Evolutionary conservation across 345 rosid genomes (phyloP).

Genomic region (Boechera stricta): DNA sequence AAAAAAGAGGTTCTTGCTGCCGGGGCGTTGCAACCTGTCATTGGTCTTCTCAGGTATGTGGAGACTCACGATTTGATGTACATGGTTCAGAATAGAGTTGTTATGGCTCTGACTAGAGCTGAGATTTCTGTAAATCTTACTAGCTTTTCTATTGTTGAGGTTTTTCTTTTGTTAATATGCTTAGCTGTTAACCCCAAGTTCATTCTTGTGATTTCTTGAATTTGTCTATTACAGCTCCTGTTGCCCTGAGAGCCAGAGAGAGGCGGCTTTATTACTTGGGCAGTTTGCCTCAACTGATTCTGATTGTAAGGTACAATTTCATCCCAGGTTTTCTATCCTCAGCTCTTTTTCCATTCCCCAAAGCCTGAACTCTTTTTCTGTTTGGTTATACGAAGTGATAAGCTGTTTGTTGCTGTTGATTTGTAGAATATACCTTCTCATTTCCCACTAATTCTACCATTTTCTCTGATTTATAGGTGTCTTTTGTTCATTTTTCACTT

Average conservation of each 20-base stretch:
- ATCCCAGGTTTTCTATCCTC: conserved; percentile 10
- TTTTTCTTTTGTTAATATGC: conserved; percentile 12
- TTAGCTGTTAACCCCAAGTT: conserved; percentile 18
- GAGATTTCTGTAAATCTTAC: conserved; percentile 9
- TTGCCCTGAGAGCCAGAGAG: conserved; percentile 99
- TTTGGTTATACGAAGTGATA: conserved; percentile 30
- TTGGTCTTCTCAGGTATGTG: conserved; percentile 82
- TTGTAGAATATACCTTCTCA: conserved; percentile 4
- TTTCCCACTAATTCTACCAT: neutral
- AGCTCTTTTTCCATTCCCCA: conserved; percentile 18
- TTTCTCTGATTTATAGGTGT: neutral
- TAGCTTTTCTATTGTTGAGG: conserved; percentile 12
- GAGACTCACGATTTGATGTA: conserved; percentile 6
- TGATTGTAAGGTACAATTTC: conserved; percentile 83
- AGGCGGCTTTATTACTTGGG: conserved; percentile 97
- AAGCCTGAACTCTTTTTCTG: conserved; percentile 5
- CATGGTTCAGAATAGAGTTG: conserved; percentile 2
- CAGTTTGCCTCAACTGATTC: conserved; percentile 99
- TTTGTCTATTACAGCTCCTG: conserved; percentile 66
- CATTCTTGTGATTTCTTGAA: conserved; percentile 14
- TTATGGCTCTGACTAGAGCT: neutral
- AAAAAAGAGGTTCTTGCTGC: conserved; percentile 95
- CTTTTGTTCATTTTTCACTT: conserved; percentile 16
- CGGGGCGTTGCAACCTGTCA: conserved; percentile 97
- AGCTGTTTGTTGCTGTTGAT: conserved; percentile 26